Evolutionary conservation across 2,329 filamentous ascomycete genomes (phyloP).

Genomic region (Microascus cirrosus): DNA sequence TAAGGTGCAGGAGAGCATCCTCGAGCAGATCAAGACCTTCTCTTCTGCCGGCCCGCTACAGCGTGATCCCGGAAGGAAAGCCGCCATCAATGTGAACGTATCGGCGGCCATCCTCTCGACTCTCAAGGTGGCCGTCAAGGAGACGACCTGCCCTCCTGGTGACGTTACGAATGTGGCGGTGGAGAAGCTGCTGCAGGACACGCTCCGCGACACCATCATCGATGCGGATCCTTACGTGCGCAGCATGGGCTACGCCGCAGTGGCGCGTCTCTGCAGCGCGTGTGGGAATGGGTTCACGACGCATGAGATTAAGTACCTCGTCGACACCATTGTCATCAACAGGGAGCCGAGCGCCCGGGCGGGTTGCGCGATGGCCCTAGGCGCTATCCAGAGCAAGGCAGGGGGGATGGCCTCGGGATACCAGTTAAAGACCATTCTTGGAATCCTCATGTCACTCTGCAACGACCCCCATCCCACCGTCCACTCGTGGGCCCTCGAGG

Average conservation of each 20-base stretch:
- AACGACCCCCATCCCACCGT: constrained; percentile 92
- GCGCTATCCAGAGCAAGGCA: constrained; percentile 87
- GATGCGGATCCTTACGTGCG: constrained; percentile 80
- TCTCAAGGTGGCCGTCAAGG: constrained; percentile 73
- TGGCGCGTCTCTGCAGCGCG: constrained; percentile 72
- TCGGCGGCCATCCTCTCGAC: constrained; percentile 70
- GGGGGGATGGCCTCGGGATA: constrained; percentile 96
- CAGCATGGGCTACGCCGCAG: constrained; percentile 70
- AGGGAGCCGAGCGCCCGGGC: constrained; percentile 87
- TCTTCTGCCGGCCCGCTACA: constrained; percentile 70
- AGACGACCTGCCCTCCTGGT: constrained; percentile 62
- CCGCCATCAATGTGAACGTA: constrained; percentile 85
- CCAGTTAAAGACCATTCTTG: constrained; percentile 93
- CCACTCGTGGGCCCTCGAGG: constrained; percentile 93
- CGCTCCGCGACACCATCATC: constrained; percentile 60
- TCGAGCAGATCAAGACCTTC: constrained; percentile 88
- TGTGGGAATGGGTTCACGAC: constrained; percentile 87
- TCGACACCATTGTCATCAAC: constrained; percentile 90
- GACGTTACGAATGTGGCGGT: constrained; percentile 65
- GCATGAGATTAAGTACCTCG: constrained; percentile 77
- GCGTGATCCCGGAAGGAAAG: constrained; percentile 76
- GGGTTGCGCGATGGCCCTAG: constrained; percentile 86
- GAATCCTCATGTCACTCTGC: constrained; percentile 93
- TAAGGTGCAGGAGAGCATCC: constrained; percentile 89
- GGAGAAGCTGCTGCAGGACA: constrained; percentile 74